These are phyloP conservation scores for Mortierella sp. DNA, from an alignment of 371 early-diverging fungal genomes.

Conservation along the genomic window DNA sequence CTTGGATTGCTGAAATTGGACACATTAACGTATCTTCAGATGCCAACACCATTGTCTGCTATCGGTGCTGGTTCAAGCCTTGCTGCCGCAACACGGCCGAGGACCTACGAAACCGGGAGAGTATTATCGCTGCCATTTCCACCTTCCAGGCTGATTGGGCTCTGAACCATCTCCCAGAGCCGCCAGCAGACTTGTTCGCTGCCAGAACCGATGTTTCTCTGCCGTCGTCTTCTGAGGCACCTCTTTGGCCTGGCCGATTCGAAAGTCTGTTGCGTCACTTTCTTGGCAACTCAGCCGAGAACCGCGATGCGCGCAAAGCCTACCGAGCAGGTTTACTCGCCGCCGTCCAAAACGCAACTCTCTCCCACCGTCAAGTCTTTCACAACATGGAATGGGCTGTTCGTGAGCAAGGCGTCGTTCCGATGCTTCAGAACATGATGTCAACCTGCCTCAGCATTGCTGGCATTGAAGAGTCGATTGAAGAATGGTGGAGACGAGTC, in stretches of 20 bases:
- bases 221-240: too few species aligned
- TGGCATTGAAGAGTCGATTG: conserved; percentile 9
- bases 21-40: neutral
- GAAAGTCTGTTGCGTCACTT: conserved; percentile 3
- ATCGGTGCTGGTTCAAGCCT: conserved; percentile 20
- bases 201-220: neutral
- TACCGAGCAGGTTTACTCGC: conserved; percentile 9
- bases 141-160: conserved; percentile 6
- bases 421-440: conserved; percentile 9
- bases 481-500: conserved; percentile 17
- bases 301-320: conserved; percentile 24
- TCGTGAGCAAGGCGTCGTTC: neutral
- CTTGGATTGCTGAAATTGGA: neutral
- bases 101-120: neutral
- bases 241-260: neutral
- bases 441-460: conserved; percentile 14
- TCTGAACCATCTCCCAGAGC: neutral
- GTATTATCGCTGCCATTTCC: conserved; percentile 6
- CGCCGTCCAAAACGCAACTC: conserved; percentile 12
- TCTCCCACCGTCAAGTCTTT: conserved; percentile 2
- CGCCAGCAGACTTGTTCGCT: neutral
- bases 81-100: conserved; percentile 19
- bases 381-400: conserved; percentile 18
- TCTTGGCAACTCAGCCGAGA: conserved; percentile 22
- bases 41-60: neutral